Percentiles rank a stretch among this genome's conserved stretches.
These are phyloP conservation scores for Fusarium coicis DNA, from an alignment of 2,329 filamentous ascomycete genomes.

Conservation along the genomic window DNA sequence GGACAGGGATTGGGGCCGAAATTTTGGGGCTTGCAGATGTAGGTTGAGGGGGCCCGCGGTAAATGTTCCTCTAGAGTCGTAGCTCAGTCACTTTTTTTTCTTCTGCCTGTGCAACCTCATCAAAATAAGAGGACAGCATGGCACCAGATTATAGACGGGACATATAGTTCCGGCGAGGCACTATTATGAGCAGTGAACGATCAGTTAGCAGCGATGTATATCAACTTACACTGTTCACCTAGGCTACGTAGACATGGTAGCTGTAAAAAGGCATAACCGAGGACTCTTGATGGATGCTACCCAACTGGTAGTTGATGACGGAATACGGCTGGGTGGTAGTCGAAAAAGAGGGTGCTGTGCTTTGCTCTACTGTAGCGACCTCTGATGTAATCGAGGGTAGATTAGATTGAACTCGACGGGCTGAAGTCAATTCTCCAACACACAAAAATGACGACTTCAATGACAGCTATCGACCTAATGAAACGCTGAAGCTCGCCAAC, in stretches of 20 bases:
- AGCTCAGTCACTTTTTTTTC: constrained; percentile 13
- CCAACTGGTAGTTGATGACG: constrained; percentile 22
- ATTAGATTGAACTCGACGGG: constrained; percentile 11
- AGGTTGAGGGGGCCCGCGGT: constrained; percentile 35
- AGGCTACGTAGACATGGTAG: not conserved
- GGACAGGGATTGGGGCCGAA: constrained; percentile 27
- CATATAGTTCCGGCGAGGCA: constrained; percentile 7
- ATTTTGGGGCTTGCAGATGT: constrained; percentile 35
- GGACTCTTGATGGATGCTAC: not conserved
- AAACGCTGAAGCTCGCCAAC: constrained; percentile 10
- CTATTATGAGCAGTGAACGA: not conserved
- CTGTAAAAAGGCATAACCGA: not conserved
- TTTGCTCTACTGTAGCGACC: constrained; percentile 14
- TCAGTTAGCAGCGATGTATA: not conserved
- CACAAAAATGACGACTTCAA: constrained; percentile 12
- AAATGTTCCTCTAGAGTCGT: constrained; percentile 32
- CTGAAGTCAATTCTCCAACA: constrained; percentile 26
- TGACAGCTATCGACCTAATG: not conserved
- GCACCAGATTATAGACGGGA: constrained; percentile 13
- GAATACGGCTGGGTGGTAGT: constrained; percentile 14
- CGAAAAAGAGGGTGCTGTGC: constrained; percentile 18
- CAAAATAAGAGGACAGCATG: constrained; percentile 30
- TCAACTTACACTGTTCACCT: not conserved
- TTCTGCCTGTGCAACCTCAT: constrained; percentile 32
- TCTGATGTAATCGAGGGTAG: constrained; percentile 25